Evolutionary conservation across 805 yeast genomes (phyloP).

Genomic region (Suhomyces pyralidae): DNA sequence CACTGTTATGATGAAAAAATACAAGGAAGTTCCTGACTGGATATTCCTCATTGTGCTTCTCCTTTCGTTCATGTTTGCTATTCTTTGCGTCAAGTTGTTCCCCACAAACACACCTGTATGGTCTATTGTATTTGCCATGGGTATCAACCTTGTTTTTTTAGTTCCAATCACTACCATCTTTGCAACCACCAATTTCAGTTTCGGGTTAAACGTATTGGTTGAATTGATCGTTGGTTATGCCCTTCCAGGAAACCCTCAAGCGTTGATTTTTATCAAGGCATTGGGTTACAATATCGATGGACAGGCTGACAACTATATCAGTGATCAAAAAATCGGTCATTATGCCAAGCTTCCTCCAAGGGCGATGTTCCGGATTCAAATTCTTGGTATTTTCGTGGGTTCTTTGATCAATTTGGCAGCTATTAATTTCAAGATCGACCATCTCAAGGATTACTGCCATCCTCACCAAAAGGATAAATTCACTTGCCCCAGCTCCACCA

Average conservation of each 20-base stretch:
- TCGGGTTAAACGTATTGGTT: slow-evolving; percentile 52
- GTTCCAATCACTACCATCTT: slow-evolving; percentile 50
- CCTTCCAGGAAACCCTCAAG: slow-evolving; percentile 52
- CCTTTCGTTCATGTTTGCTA: slow-evolving; percentile 20
- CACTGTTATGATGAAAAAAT: slow-evolving; percentile 21
- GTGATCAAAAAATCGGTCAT: slow-evolving; percentile 38
- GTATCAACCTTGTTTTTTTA: slow-evolving; percentile 47
- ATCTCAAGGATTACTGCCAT: slow-evolving; percentile 18
- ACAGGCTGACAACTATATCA: slow-evolving; percentile 30
- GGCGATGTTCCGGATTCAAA: slow-evolving; percentile 23
- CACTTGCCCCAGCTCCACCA: slow-evolving; percentile 27
- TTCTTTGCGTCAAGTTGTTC: slow-evolving; percentile 29
- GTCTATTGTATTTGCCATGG: slow-evolving; percentile 54
- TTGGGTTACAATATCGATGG: slow-evolving; percentile 31
- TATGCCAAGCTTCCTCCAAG: slow-evolving; percentile 23
- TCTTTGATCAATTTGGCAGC: slow-evolving; percentile 20
- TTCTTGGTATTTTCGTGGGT: slow-evolving; percentile 17
- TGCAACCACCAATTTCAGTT: slow-evolving; percentile 46
- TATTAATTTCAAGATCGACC: slow-evolving; percentile 17
- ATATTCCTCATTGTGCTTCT: slow-evolving; percentile 19
- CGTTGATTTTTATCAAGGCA: slow-evolving; percentile 50
- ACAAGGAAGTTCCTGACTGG: slow-evolving; percentile 23
- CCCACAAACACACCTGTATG: slow-evolving; percentile 56
- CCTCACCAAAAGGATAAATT: slow-evolving; percentile 20
- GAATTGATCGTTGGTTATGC: slow-evolving; percentile 59